phyloP scores from a whole-genome alignment of 768 basidiomycete species.

The Boletus coccyginus region DNA sequence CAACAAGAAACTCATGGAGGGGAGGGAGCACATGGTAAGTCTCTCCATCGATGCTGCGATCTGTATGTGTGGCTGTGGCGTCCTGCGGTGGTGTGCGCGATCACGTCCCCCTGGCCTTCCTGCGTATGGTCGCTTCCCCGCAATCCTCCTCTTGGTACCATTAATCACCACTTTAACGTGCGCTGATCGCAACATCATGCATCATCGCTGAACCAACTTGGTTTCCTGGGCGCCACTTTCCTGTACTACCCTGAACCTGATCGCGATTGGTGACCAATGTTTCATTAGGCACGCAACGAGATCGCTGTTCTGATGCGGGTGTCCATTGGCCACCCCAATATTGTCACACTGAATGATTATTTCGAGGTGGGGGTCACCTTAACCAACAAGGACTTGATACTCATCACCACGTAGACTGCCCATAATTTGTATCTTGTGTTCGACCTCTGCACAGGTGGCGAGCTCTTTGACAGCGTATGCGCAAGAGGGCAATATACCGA shows the following conservation, averaged over 20 bases:
- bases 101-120: neutral
- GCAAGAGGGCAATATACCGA: constrained; percentile 97
- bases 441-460: constrained; percentile 95
- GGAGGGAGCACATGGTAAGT: constrained; percentile 93
- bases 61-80: neutral
- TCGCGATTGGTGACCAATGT: constrained; percentile 7
- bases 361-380: constrained; percentile 65
- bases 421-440: constrained; percentile 94
- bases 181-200: constrained; percentile 14
- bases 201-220: neutral
- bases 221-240: neutral
- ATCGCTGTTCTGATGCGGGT: constrained; percentile 93
- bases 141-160: neutral
- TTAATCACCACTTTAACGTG: constrained; percentile 9
- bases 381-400: neutral
- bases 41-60: constrained; percentile 8
- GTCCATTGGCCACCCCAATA: constrained; percentile 85
- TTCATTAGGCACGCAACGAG: constrained; percentile 85
- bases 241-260: constrained; percentile 9
- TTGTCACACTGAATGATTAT: constrained; percentile 94
- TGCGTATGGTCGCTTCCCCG: neutral
- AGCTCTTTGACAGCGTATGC: constrained; percentile 98
- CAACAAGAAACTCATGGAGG: constrained; percentile 99
- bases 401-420: constrained; percentile 53
- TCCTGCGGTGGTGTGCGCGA: neutral